phyloP scores from a whole-genome alignment of 73 alveolate species.

The Symbiodinium pilosum region DNA sequence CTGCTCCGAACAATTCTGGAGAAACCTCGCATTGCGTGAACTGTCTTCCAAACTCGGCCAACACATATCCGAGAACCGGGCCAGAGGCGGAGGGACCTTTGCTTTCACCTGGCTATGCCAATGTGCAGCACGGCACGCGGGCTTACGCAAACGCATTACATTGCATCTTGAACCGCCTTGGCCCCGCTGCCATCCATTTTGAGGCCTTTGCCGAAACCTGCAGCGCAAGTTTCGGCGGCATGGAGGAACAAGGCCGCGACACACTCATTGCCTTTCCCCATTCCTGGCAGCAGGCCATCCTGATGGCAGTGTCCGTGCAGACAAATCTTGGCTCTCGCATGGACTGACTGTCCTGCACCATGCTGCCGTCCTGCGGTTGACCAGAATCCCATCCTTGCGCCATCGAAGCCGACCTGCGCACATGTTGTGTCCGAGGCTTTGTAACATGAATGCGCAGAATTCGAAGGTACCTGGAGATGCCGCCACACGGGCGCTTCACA shows the following conservation, averaged over 20 bases:
- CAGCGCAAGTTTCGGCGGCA: too few relatives aligned
- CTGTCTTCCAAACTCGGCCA: too few relatives aligned
- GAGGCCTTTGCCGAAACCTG: background rate
- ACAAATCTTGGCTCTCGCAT: background rate
- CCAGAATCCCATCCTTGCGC: background rate
- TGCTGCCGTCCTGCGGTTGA: background rate
- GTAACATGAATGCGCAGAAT: too few relatives aligned
- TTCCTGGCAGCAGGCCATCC: too few relatives aligned
- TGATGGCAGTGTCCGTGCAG: background rate
- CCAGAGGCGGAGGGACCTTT: background rate
- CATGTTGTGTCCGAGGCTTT: too few relatives aligned
- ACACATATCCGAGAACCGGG: background rate
- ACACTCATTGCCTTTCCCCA: too few relatives aligned
- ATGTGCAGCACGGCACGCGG: background rate
- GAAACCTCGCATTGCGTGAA: too few relatives aligned
- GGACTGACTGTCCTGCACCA: slow-evolving; percentile 18
- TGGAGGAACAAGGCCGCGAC: too few relatives aligned
- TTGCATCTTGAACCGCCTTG: background rate
- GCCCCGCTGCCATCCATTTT: background rate
- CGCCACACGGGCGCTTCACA: too few relatives aligned
- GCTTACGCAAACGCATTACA: background rate
- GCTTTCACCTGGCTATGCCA: background rate
- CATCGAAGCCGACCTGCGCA: background rate
- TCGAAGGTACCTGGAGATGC: too few relatives aligned
- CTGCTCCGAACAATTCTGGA: slow-evolving; percentile 10